Base-by-base conservation (phyloP, 495 filamentous ascomycete genomes). In the Apodospora peruviana region DNA sequence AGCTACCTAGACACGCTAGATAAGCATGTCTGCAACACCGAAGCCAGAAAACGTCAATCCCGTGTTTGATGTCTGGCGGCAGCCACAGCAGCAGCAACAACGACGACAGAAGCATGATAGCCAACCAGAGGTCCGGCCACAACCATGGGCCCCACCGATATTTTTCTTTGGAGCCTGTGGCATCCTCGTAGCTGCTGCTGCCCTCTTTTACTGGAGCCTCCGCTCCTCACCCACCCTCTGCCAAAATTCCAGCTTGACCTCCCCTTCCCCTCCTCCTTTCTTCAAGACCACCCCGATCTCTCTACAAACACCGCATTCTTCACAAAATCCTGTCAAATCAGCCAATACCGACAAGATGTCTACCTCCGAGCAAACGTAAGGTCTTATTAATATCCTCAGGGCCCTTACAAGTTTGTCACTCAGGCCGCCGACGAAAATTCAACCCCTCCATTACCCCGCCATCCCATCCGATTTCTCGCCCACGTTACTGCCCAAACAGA, bases 321-420 rank as follows among this genome's bases (percentile, higher is more conserved):
- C 25, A 59, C 71, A 60, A 47, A 34, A 35, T 24, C 45, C 51
- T 40, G 44, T 52, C 17, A 57, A 64, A 56, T 38, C 65, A 70
- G 69, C 68, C 53, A 35, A 55, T 53, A 24, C 55, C 70, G 58
- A 66, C 73, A 88, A 79, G 72, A 91, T 91, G 88, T 79, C 89
- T 65, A 71, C 76, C 71, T 60, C 63, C 53, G 91, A 97, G 73
- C 90, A 95, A 80, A 97, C 91, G 91, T 97, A 73, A 74, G 90
- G 82, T 47, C 41, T 45, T 29, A 41, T 43, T 21, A 2, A 22
- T 11, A 24, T 3, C 4, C 5, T 10, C 9, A 21, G 7, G 27
- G 7, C 7, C 47, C 46, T 60, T 22, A 45, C 18, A 35, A 16
- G 50, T 50, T 44, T 46, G 5, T n/a, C 7, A 9, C 37, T 36